Evolutionary conservation across 2,329 filamentous ascomycete species (phyloP).

Genomic region (Thelonectria discophora): DNA sequence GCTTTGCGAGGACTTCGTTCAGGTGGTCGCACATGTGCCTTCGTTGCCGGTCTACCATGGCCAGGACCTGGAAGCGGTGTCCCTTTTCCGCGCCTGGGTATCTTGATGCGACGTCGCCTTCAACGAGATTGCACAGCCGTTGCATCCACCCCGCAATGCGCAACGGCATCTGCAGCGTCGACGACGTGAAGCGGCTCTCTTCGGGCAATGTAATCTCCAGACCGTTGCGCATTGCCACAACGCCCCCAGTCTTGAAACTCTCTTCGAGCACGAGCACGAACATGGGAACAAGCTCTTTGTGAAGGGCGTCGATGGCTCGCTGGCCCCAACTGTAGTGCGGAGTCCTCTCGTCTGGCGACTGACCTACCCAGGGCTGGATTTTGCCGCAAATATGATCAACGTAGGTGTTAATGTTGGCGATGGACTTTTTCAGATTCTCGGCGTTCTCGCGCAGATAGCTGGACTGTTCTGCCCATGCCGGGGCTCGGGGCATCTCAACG

Average conservation of each 20-base stretch:
- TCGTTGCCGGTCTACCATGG: constrained; percentile 14
- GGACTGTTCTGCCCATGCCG: constrained; percentile 24
- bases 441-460: constrained; percentile 25
- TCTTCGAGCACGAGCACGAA: constrained; percentile 37
- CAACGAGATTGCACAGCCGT: constrained; percentile 27
- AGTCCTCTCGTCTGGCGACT: background rate
- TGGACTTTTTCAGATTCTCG: constrained; percentile 4
- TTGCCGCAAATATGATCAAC: constrained; percentile 21
- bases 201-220: background rate
- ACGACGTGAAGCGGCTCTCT: constrained; percentile 33
- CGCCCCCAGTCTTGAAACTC: constrained; percentile 32
- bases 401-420: constrained; percentile 21
- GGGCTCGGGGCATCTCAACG: constrained; percentile 25
- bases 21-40: constrained; percentile 3
- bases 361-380: constrained; percentile 9
- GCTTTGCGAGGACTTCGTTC: background rate
- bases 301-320: constrained; percentile 23
- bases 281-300: constrained; percentile 39
- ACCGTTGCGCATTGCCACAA: background rate
- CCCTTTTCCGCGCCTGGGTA: background rate
- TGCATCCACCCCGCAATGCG: constrained; percentile 29
- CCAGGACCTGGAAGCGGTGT: background rate
- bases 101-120: constrained; percentile 24
- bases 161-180: constrained; percentile 27
- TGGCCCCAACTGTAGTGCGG: constrained; percentile 14